A percentile compares a stretch with the other conserved stretches of the same genome.
These are phyloP conservation scores for Citrus reticulata DNA, from an alignment of 345 rosid species.

Conservation along the genomic window DNA sequence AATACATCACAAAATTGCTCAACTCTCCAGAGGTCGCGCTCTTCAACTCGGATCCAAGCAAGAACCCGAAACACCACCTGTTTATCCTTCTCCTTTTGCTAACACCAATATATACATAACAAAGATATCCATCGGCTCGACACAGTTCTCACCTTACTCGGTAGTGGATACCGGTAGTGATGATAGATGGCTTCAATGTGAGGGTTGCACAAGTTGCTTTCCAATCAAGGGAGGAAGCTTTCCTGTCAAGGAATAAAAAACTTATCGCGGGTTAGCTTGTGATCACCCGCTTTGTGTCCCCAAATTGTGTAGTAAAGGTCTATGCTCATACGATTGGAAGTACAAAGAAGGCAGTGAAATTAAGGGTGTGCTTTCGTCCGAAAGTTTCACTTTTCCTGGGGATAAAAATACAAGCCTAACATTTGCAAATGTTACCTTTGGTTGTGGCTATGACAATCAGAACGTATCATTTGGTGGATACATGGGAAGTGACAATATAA, in stretches of 20 bases:
- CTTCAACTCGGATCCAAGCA: background rate
- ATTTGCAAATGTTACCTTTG: background rate
- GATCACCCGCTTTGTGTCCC: background rate
- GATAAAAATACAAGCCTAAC: background rate
- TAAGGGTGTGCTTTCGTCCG: background rate
- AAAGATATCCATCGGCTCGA: background rate
- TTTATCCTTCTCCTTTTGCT: background rate
- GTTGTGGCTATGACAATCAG: background rate
- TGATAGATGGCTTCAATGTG: constrained; percentile 10
- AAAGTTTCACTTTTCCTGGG: background rate
- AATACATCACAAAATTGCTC: background rate
- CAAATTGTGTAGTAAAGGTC: background rate
- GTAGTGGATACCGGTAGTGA: background rate
- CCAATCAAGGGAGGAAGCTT: background rate
- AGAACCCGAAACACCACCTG: background rate
- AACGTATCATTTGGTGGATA: background rate
- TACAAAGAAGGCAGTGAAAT: background rate
- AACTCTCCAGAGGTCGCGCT: background rate
- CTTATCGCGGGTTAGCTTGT: background rate
- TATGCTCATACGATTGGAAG: background rate
- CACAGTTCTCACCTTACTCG: background rate
- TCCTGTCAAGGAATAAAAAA: background rate
- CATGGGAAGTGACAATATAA: background rate
- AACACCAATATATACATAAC: background rate
- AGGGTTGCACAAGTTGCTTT: constrained; percentile 6